Evolutionary conservation across 228 moss, liverwort and hornwort genomes (phyloP), one percentile per base, ranked within the genome.

Genomic region (Sphagnum magellanicum): DNA sequence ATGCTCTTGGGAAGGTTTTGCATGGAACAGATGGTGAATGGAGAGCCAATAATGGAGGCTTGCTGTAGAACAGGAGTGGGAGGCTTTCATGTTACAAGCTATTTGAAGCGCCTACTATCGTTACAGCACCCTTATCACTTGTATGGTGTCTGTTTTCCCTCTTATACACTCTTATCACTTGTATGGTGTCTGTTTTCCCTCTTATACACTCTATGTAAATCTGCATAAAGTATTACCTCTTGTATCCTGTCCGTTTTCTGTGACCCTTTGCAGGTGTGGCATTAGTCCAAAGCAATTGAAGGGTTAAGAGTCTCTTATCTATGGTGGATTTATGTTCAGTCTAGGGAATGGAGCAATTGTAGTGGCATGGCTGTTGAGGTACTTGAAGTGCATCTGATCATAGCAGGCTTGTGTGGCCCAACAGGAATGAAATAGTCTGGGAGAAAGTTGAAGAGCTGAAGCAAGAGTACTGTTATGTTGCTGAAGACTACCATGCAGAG

Each of bases 391-490:
- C 32, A 32, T 32, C 32, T 32, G 32, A 32, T 32, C 32, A 32
- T 32, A 32, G 32, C 32, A 32, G 32, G 32, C 32, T 32, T 1
- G 32, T 32, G 32, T 32, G 32, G 32, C 3, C 3, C 32, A 61
- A 64, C 91, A 96, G 96, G 73, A 89, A 79, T 52, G 88, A 79
- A 67, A 83, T 96, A 66, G 77, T 81, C 64, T 96, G 93, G 96
- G 96, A 96, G 76, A 96, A 96, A 75, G 74, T 87, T 14, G 96
- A 96, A 77, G 93, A 87, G 67, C 75, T 96, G 63, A 96, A 96
- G 84, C 91, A 92, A 83, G 83, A 89, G 80, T 83, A 91, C 73
- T 91, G 96, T 78, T 96, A 93, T 55, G 80, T 96, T 79, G 88
- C 93, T 46, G 86, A 89, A 72, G 91, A 91, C 63, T 96, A 93